Conservation (phyloP, 2,329 filamentous ascomycete species). For the Pseudogymnoascus sp. region DNA sequence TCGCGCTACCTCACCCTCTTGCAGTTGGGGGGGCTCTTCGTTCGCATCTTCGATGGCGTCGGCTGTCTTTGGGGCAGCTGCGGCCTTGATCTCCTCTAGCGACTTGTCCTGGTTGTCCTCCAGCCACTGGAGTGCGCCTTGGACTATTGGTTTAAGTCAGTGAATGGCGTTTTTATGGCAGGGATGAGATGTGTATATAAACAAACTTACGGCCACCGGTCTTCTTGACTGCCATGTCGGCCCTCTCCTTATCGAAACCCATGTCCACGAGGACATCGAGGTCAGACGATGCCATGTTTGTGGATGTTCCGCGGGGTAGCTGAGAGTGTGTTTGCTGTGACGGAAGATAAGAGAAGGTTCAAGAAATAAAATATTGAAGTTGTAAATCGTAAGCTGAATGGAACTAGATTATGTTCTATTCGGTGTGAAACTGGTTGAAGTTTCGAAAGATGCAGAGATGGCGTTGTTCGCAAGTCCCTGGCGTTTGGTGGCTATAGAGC, state of each 20-base stretch:
- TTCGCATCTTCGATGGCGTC: constrained; percentile 44
- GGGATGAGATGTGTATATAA: background rate
- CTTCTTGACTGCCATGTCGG: constrained; percentile 76
- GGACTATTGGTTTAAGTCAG: constrained; percentile 44
- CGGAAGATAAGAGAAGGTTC: background rate
- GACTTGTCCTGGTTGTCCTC: constrained; percentile 84
- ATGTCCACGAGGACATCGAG: constrained; percentile 57
- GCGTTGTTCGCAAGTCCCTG: background rate
- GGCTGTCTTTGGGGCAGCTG: constrained; percentile 32
- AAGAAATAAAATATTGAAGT: background rate
- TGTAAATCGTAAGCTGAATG: background rate
- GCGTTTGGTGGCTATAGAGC: background rate
- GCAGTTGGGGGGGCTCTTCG: constrained; percentile 55
- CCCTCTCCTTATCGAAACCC: constrained; percentile 76
- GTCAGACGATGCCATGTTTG: constrained; percentile 49
- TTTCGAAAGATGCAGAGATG: background rate
- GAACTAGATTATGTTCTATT: background rate
- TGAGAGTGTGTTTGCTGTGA: background rate
- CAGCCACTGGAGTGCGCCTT: constrained; percentile 89
- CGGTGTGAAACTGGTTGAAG: background rate
- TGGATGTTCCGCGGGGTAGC: constrained; percentile 14
- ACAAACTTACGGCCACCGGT: constrained; percentile 61
- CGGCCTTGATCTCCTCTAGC: constrained; percentile 66
- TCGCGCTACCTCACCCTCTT: constrained; percentile 62
- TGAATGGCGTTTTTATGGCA: background rate